Evolutionary conservation across 2,329 filamentous ascomycete species (phyloP).

Genomic region (Elsinoe fawcettii): DNA sequence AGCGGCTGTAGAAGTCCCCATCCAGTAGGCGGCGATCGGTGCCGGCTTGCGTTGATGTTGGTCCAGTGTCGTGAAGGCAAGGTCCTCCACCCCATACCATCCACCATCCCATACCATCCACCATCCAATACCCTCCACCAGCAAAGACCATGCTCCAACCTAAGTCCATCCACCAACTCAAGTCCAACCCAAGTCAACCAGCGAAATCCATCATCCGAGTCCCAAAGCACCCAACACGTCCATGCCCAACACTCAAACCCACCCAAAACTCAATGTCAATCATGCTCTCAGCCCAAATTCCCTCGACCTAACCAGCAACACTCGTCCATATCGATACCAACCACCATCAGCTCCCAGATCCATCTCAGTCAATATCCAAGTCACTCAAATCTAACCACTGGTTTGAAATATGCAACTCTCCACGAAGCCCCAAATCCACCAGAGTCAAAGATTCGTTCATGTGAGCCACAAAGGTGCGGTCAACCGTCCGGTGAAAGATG

Average conservation of each 20-base stretch:
- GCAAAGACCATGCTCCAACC: not conserved
- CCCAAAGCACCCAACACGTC: not conserved
- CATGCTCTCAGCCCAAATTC: not conserved
- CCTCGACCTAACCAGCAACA: not conserved
- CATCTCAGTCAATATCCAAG: too few species aligned
- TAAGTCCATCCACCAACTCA: not conserved
- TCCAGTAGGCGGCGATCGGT: not conserved
- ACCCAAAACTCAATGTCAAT: not conserved
- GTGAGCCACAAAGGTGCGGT: not conserved
- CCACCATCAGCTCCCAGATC: too few species aligned
- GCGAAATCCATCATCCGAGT: not conserved
- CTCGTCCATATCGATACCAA: not conserved
- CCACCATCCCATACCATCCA: not conserved
- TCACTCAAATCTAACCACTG: too few species aligned
- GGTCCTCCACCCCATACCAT: not conserved
- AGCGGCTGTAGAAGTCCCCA: not conserved
- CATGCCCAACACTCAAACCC: not conserved
- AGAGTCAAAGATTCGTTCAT: not conserved
- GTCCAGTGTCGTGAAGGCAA: conserved; percentile 4
- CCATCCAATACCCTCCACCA: not conserved
- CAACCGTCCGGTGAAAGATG: not conserved
- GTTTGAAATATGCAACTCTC: too few species aligned
- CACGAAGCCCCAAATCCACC: too few species aligned
- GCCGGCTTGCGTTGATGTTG: not conserved
- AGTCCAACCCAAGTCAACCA: not conserved